Base-by-base conservation (phyloP, 2,329 filamentous ascomycete genomes). In the Ophiosphaerella narmari region DNA sequence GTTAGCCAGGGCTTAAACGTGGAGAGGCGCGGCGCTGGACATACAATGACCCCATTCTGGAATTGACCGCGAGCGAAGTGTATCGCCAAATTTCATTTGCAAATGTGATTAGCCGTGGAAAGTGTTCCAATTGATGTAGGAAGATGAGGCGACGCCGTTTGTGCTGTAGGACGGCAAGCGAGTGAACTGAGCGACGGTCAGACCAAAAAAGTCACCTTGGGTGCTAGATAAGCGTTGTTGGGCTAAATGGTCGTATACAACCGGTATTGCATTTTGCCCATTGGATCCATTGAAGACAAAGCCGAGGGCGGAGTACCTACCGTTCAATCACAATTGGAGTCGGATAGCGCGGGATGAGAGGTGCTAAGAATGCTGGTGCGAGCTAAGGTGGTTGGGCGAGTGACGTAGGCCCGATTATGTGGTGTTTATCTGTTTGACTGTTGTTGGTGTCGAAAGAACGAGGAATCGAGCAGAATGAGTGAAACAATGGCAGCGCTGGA, bases 41-140 rank as follows among this genome's bases (percentile, higher is more conserved):
- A 13, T 78, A 90, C 87, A 87, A 58, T 90, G 81, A 65, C 83
- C 88, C 89, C 89, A 94, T 82, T 88, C 85, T 57, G 89, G 89
- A 66, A 91, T 89, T 39, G 89, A 92, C 71, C 89, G 83, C 74
- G 84, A 81, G 69, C 87, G 84, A 54, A 94, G 81, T 54, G 85
- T 87, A 58, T 89, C 80, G 56, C 88, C 87, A 82, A 88, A 91
- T 80, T 91, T 90, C 88, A 90, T 91, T 54, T 58, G 60, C 60
- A 52, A 44, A 49, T 55, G 48, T 38, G 39, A 50, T 42, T 33
- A 5, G 50, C 39, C 34, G 33, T 43, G 23, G 40, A 16, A 33
- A n/a, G n/a, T 33, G 43, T n/a, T 24, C 48, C 54, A 54, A 48
- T 55, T 37, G 55, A 21, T 24, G 6, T 31, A 7, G 39, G 35